Base-by-base conservation (phyloP, 176 grass and related monocot species). In the Juncus inflexus region DNA sequence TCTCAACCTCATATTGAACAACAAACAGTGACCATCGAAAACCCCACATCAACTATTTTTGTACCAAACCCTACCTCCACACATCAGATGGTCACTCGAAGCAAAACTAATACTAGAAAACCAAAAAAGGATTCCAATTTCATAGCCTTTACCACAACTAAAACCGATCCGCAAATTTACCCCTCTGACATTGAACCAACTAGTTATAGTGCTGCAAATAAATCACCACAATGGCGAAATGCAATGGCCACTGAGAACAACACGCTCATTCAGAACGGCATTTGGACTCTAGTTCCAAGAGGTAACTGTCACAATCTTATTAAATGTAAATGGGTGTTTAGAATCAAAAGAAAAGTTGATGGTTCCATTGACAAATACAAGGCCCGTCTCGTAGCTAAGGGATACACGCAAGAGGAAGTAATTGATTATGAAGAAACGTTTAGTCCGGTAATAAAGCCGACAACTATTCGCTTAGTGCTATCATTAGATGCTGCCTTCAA, bases 401-500 rank as follows among this genome's bases (percentile, higher is more conserved):
- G 43, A 14, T 53, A 15, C 28, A 2, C 49, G 14, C 45, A 68
- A 53, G 9, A 52, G 9, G 3, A 50, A 5, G 65, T 42, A 7
- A 16, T 68, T 12, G 43, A 53, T 54, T 68, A 35, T 68, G 7
- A 50, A 12, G 15, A 72, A 43, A 72, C 67, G 3, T 72, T 58
- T 6, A 41, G 15, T 8, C 67, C 15, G 15, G 65, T 60, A 3
- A 57, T 60, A 11, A 55, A 57, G 40, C 51, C 16, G 12, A 47
- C 5, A 1, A 72, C 35, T 9, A 72, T 72, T 39, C 35, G 11
- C 11, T 42, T 43, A 0, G 9, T 72, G 8, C 11, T 72, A 5
- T 11, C 52, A 3, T 10, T 72, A 41, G 67, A 35, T 3, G 12
- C 11, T 9, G 4, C 52, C 4, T 7, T 8, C 3, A 6, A 9